Evolutionary conservation across 2,329 filamentous ascomycete species (phyloP).

Genomic region (Tolypocladium endophyticum): DNA sequence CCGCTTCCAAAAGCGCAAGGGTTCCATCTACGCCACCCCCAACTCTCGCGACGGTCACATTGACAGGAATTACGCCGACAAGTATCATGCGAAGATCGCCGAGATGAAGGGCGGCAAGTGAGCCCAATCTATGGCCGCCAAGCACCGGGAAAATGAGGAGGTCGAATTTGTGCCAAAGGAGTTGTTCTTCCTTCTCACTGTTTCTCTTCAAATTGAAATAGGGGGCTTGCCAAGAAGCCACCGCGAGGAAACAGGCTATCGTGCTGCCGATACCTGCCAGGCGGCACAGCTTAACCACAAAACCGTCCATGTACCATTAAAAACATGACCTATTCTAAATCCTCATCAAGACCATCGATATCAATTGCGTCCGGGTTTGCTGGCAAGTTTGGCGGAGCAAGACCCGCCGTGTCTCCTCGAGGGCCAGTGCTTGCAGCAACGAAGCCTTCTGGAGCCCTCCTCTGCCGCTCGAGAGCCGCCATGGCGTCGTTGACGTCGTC

Average conservation of each 20-base stretch:
- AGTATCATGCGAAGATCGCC: slow-evolving; percentile 49
- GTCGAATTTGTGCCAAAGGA: not conserved
- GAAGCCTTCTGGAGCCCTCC: slow-evolving; percentile 81
- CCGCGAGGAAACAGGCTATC: not conserved
- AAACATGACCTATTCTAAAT: slow-evolving; percentile 10
- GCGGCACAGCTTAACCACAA: not conserved
- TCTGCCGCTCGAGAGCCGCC: slow-evolving; percentile 78
- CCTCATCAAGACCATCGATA: slow-evolving; percentile 62
- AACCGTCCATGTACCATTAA: not conserved
- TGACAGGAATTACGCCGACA: slow-evolving; percentile 45
- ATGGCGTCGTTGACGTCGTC: slow-evolving; percentile 64
- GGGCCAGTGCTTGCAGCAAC: slow-evolving; percentile 74
- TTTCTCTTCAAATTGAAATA: not conserved
- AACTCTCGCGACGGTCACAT: slow-evolving; percentile 55
- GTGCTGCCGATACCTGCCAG: not conserved
- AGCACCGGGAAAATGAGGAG: not conserved
- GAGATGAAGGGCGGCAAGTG: slow-evolving; percentile 36
- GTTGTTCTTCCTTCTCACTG: not conserved
- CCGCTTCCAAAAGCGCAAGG: slow-evolving; percentile 59
- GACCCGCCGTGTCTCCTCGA: slow-evolving; percentile 36
- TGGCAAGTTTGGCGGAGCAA: slow-evolving; percentile 27
- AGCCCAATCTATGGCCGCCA: slow-evolving; percentile 1
- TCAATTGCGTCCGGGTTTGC: slow-evolving; percentile 81
- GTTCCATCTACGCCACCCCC: slow-evolving; percentile 58
- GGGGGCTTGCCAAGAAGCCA: not conserved